Evolutionary conservation across 2,329 filamentous ascomycete species (phyloP), one percentile per base, ranked within the genome.

Genomic region (Emergomyces orientalis): DNA sequence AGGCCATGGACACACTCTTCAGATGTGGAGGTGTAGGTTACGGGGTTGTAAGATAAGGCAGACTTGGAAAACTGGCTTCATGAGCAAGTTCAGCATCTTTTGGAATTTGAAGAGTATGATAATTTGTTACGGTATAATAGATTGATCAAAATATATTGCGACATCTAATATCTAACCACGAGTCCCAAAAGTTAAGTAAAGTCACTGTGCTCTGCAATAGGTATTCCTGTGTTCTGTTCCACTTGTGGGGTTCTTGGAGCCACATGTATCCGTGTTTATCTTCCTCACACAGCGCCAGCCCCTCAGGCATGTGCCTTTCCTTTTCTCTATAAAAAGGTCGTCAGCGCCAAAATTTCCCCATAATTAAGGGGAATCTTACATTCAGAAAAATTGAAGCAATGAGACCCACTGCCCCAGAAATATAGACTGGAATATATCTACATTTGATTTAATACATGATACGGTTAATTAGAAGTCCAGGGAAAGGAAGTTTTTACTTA

Each of bases 391-490:
- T 8, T 5, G 54, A 37, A 25, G 34, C 11, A 39, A 56, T 9
- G 8, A 56, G n/a, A 13, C 54, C 54, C 17, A 56, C 54, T 25
- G 54, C 54, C 9, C 54, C 54, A 17, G 54, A 39, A n/a, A 56
- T 32, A 39, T 56, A 56, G 34, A 56, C 54, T 9, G 19, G 54
- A 39, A 56, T 56, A 39, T 39, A 56, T 25, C 54, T 56, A 56
- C 32, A 56, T 22, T 25, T n/a, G 13, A 22, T 3, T 56, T 25
- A 56, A 13, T 56, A 37, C 14, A 11, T 25, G n/a, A 14, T 27
- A 25, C 9, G 3, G 4, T 34, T n/a, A 54, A 7, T n/a, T 54
- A 11, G 39, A 39, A 2, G 30, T 3, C 3, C 11, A 22, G 11
- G 5, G 11, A 25, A 25, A 11, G 3, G 19, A 17, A 11, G 2